Conservation (phyloP, 495 filamentous ascomycete species). For the Penicillium manginii region DNA sequence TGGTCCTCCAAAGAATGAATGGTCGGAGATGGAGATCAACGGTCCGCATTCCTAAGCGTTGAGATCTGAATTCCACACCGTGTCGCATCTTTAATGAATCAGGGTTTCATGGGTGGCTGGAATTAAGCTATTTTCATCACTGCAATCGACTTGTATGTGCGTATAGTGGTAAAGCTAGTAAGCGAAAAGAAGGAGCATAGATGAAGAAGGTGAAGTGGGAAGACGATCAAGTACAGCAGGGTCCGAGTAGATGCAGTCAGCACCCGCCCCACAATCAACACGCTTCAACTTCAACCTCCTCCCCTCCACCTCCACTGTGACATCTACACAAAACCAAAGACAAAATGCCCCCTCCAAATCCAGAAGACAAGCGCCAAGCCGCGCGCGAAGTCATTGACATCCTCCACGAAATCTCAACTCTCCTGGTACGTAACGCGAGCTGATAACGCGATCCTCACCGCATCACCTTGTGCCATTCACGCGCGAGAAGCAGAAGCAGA, state of each 20-base stretch:
- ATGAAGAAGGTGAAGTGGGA: too few species aligned
- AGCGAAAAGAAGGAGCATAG: too few species aligned
- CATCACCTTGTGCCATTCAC: neutral
- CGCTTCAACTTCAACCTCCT: neutral
- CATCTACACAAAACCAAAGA: neutral
- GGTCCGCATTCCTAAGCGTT: slow-evolving; percentile 35
- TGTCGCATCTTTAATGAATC: neutral
- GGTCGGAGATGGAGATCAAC: slow-evolving; percentile 40
- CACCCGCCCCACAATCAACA: neutral
- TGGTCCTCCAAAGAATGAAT: slow-evolving; percentile 47
- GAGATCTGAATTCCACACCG: slow-evolving; percentile 18
- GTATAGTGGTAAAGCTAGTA: neutral
- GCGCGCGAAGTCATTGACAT: slow-evolving; percentile 97
- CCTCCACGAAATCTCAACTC: slow-evolving; percentile 87
- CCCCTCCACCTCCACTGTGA: neutral
- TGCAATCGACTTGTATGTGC: too few species aligned
- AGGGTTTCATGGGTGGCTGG: neutral
- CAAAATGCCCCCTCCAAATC: slow-evolving; percentile 24
- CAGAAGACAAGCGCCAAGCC: slow-evolving; percentile 75
- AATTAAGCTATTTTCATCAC: neutral
- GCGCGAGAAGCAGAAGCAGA: neutral
- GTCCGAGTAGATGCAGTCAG: too few species aligned
- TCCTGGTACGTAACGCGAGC: slow-evolving; percentile 63
- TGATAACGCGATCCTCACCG: neutral
- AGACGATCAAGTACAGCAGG: too few species aligned